Base-by-base conservation (phyloP, 805 yeast species). In the Diddensiella santjacobensis region DNA sequence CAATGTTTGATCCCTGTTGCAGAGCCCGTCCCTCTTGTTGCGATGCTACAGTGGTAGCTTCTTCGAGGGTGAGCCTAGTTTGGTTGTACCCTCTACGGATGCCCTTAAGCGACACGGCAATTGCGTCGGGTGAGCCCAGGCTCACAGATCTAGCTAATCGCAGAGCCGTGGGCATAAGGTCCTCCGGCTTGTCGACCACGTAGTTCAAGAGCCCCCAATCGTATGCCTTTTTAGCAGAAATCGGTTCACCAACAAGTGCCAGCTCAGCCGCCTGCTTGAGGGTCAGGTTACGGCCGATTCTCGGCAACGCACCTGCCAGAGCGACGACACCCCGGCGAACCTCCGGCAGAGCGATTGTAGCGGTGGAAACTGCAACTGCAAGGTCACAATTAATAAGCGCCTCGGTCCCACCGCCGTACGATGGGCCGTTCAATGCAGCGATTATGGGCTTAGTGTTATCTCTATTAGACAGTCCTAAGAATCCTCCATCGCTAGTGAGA, bases 401-500 rank as follows among this genome's bases (percentile, higher is more conserved):
- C 51, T 59, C 63, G 19, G 61, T 57, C 8, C 63, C 63, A 2
- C 63, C 63, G 22, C 63, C 63, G 30, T 45, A 58, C 13, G 60
- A 54, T 8, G 58, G 35, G 4, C 63, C 63, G 40, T 59, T 59
- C 37, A 59, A 39, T 0, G 63, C 63, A 5, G 58, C 62, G 17
- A 59, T 59, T 23, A 59, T 54, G 15, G 63, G 63, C 45, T 59
- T 59, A 11, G 40, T 40, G 10, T 51, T 49, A 11, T 42, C 33
- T 5, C 63, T 53, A 40, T 59, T 59, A 10, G 62, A 57, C 15
- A 59, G 42, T 1, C 62, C 63, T 46, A 58, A 26, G 45, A 59
- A 59, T 3, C 62, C 62, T 3, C 55, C 50, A 11, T 31, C 6
- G 23, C 3, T 13, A 13, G 40, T 20, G 5, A 38, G 23, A 4